Evolutionary conservation across 495 filamentous ascomycete genomes (phyloP).

Genomic region (Tirmania nivea): DNA sequence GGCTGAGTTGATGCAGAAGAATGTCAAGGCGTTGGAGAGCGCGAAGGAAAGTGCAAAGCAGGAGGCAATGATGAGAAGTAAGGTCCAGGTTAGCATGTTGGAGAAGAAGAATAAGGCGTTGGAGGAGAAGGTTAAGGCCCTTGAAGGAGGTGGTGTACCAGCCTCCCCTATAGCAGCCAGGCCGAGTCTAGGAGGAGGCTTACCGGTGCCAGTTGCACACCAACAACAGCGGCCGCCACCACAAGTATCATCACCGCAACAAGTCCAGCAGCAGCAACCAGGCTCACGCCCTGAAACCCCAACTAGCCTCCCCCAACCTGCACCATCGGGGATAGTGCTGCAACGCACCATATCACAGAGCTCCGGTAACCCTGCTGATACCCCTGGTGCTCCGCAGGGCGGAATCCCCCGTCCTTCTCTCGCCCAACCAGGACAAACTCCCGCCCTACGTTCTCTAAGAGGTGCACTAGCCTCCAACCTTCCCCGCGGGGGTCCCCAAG

Average conservation of each 20-base stretch:
- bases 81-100: conserved; percentile 59
- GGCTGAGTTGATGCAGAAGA: conserved; percentile 21
- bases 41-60: conserved; percentile 33
- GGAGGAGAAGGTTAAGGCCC: conserved; percentile 50
- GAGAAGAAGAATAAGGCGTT: conserved; percentile 43
- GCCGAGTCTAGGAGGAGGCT: background rate
- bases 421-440: background rate
- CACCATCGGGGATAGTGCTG: background rate
- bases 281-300: background rate
- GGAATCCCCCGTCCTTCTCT: background rate
- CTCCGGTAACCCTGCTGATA: background rate
- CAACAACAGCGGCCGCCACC: background rate
- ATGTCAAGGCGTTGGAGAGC: conserved; percentile 30
- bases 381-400: background rate
- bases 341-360: background rate
- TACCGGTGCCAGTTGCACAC: background rate
- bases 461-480: background rate
- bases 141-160: conserved; percentile 30
- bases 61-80: conserved; percentile 40
- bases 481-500: background rate
- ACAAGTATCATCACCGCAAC: background rate
- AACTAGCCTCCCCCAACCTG: background rate
- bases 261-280: background rate
- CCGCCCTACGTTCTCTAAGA: background rate
- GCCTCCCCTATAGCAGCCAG: background rate